These are phyloP conservation scores for Eremothecium gossypii DNA, from an alignment of 1,139 yeast genomes.

Conservation along the genomic window DNA sequence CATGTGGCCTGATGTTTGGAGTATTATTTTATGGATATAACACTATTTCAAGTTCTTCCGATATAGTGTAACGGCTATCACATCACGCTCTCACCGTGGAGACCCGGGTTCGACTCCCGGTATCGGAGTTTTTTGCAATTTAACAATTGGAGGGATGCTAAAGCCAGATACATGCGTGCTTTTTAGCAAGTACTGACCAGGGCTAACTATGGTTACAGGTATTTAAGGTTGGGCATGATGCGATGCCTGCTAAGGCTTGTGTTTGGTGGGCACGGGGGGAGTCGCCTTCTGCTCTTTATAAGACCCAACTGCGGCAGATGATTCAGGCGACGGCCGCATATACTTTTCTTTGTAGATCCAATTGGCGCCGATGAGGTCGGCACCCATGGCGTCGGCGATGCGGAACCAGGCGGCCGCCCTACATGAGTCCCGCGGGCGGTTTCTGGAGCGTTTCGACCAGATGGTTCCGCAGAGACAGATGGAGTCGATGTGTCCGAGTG, in stretches of 20 bases:
- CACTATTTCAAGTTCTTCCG: slow-evolving; percentile 15
- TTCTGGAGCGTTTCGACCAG: slow-evolving; percentile 52
- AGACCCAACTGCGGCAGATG: too few species aligned
- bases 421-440: slow-evolving; percentile 48
- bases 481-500: slow-evolving; percentile 61
- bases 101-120: slow-evolving; percentile 29
- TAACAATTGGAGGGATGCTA: too few species aligned
- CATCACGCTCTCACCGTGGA: slow-evolving; percentile 27
- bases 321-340: slow-evolving; percentile 22
- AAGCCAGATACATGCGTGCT: too few species aligned
- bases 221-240: neutral
- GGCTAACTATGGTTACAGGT: too few species aligned
- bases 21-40: too few species aligned
- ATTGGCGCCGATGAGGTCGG: slow-evolving; percentile 56
- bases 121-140: slow-evolving; percentile 1
- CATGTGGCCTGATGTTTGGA: too few species aligned
- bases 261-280: too few species aligned
- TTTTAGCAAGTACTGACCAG: too few species aligned
- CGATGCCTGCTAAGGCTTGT: neutral
- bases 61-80: slow-evolving; percentile 27
- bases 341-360: slow-evolving; percentile 77
- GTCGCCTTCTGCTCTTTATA: too few species aligned
- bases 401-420: slow-evolving; percentile 69
- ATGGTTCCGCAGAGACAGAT: slow-evolving; percentile 65
- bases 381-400: slow-evolving; percentile 56